phyloP scores from a whole-genome alignment of 2,329 filamentous ascomycete genomes.

The Gnomoniopsis smithogilvyi region DNA sequence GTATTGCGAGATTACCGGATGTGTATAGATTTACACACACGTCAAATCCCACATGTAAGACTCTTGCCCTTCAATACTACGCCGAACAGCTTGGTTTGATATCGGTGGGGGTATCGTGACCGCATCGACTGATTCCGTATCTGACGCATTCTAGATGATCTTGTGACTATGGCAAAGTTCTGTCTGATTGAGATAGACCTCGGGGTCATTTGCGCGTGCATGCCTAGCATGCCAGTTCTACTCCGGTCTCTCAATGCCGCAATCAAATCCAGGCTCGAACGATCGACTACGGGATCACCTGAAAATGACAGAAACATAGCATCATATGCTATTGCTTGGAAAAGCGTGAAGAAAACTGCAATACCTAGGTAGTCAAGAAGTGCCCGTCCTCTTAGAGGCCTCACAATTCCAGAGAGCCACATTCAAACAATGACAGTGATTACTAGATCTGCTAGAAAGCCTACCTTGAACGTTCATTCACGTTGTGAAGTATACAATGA shows the following conservation, averaged over 20 bases:
- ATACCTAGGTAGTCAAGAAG: too few relatives aligned
- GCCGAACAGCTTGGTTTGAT: neutral
- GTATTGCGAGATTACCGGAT: neutral
- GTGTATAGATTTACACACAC: neutral
- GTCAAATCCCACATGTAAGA: neutral
- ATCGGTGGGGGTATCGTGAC: neutral
- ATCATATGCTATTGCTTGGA: too few relatives aligned
- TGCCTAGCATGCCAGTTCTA: slow-evolving; percentile 6
- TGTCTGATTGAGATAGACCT: slow-evolving; percentile 5
- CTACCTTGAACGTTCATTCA: too few relatives aligned
- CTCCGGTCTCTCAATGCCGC: neutral
- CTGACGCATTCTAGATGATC: neutral
- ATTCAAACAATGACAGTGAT: too few relatives aligned
- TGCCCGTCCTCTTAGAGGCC: too few relatives aligned
- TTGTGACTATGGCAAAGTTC: neutral
- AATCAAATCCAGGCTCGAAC: neutral
- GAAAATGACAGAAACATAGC: too few relatives aligned
- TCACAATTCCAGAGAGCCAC: too few relatives aligned
- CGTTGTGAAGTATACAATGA: too few relatives aligned
- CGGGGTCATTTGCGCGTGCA: slow-evolving; percentile 3
- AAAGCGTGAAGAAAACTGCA: too few relatives aligned
- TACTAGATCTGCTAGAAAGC: too few relatives aligned
- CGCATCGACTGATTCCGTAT: too few relatives aligned
- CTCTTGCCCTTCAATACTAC: neutral
- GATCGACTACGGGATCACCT: too few relatives aligned